phyloP scores from a whole-genome alignment of 2,329 filamentous ascomycete genomes.

The Chalaropsis thielavioides region DNA sequence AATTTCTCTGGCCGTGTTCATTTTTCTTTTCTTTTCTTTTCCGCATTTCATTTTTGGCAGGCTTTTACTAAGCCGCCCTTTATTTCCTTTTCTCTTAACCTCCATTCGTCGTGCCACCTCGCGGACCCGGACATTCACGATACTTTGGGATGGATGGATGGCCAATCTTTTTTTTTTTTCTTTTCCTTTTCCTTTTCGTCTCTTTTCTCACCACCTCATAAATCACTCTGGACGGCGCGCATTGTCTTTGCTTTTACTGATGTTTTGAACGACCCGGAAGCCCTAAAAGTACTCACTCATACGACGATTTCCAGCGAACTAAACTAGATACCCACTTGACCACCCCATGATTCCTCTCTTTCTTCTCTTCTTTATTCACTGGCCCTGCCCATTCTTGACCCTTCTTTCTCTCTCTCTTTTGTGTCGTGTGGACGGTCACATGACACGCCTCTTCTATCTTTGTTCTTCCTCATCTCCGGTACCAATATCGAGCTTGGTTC shows the following conservation, averaged over 20 bases:
- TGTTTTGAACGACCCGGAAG: conserved; percentile 10
- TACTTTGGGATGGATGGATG: background rate
- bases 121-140: background rate
- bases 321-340: conserved; percentile 12
- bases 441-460: background rate
- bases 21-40: conserved; percentile 1
- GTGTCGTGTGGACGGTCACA: background rate
- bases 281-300: conserved; percentile 9
- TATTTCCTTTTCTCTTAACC: background rate
- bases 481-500: background rate
- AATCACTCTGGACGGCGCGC: conserved; percentile 8
- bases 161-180: background rate
- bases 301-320: conserved; percentile 8
- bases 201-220: conserved; percentile 5
- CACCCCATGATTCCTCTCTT: background rate
- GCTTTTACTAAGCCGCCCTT: background rate
- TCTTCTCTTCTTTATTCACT: background rate
- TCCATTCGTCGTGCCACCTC: background rate
- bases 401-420: background rate
- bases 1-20: background rate
- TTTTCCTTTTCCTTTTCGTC: background rate
- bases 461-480: background rate
- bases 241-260: conserved; percentile 10
- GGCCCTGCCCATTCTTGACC: background rate
- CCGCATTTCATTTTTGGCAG: background rate